These are phyloP conservation scores for Leccinum griseonigrum DNA, from an alignment of 1,284 basidiomycete genomes.

Conservation along the genomic window DNA sequence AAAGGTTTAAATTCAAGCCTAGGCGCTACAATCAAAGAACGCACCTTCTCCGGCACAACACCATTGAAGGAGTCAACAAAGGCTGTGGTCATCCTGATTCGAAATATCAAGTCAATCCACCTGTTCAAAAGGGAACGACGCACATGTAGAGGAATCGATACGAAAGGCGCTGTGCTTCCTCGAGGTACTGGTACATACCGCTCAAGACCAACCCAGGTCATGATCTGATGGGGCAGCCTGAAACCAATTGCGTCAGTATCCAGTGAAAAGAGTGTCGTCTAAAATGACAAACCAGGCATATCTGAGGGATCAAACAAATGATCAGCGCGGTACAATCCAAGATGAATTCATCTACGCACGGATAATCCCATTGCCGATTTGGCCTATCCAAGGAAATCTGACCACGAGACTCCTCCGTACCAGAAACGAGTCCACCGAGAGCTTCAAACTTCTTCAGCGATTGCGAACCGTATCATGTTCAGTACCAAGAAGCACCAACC, in stretches of 20 bases:
- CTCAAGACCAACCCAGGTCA: constrained; percentile 96
- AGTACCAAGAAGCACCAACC: constrained; percentile 12
- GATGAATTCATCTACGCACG: constrained; percentile 46
- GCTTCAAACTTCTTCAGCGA: constrained; percentile 96
- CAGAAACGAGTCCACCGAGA: constrained; percentile 92
- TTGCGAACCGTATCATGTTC: constrained; percentile 51
- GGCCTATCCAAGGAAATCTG: constrained; percentile 94
- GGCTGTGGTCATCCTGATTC: constrained; percentile 80
- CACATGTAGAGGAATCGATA: constrained; percentile 98
- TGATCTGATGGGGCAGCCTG: constrained; percentile 96
- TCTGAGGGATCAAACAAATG: constrained; percentile 32
- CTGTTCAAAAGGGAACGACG: constrained; percentile 25
- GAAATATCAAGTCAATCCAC: constrained; percentile 5
- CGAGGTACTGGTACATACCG: constrained; percentile 85
- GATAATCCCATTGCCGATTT: constrained; percentile 98
- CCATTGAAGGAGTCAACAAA: constrained; percentile 92
- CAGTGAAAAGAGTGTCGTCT: not conserved
- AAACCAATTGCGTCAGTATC: constrained; percentile 6
- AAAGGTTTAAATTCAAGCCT: constrained; percentile 4
- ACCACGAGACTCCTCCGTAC: constrained; percentile 95
- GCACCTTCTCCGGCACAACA: constrained; percentile 90
- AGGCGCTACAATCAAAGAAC: not conserved
- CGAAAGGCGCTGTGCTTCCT: constrained; percentile 90
- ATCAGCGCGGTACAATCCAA: constrained; percentile 17
- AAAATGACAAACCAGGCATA: constrained; percentile 55